Evolutionary conservation across 2,329 filamentous ascomycete species (phyloP).

Genomic region (Graphilbum fragrans): DNA sequence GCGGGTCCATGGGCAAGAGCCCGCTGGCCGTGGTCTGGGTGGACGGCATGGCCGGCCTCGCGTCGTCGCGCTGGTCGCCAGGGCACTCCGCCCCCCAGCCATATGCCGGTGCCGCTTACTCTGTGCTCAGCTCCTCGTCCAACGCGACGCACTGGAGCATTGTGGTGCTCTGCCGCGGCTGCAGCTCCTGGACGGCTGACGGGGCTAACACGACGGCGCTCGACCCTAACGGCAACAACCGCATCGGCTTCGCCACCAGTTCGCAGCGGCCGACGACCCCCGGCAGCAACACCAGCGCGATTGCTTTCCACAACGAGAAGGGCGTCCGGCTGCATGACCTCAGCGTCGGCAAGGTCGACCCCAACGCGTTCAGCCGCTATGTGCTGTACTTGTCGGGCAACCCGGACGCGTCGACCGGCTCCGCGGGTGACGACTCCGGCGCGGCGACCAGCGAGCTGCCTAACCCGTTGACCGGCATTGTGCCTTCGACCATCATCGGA

Average conservation of each 20-base stretch:
- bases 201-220: conserved; percentile 10
- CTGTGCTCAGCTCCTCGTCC: conserved; percentile 9
- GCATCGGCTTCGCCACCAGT: conserved; percentile 15
- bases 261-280: conserved; percentile 9
- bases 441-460: too few relatives aligned
- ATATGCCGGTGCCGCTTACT: conserved; percentile 12
- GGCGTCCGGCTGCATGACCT: conserved; percentile 8
- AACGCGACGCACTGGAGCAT: conserved; percentile 19
- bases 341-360: conserved; percentile 6
- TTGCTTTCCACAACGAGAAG: conserved; percentile 12
- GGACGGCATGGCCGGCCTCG: conserved; percentile 21
- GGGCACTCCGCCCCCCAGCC: conserved; percentile 6
- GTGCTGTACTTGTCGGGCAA: conserved; percentile 5
- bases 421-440: neutral
- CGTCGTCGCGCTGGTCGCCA: conserved; percentile 23
- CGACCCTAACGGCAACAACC: conserved; percentile 14
- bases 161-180: conserved; percentile 15
- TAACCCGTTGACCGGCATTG: neutral
- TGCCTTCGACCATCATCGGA: conserved; percentile 5
- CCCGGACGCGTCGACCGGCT: too few relatives aligned
- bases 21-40: conserved; percentile 25
- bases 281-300: conserved; percentile 14
- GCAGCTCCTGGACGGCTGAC: conserved; percentile 15
- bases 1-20: conserved; percentile 24
- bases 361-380: conserved; percentile 7